Percentiles rank a stretch among this genome's conserved stretches.
Conservation (phyloP, 805 yeast species). For the Kazachstania viticola region DNA sequence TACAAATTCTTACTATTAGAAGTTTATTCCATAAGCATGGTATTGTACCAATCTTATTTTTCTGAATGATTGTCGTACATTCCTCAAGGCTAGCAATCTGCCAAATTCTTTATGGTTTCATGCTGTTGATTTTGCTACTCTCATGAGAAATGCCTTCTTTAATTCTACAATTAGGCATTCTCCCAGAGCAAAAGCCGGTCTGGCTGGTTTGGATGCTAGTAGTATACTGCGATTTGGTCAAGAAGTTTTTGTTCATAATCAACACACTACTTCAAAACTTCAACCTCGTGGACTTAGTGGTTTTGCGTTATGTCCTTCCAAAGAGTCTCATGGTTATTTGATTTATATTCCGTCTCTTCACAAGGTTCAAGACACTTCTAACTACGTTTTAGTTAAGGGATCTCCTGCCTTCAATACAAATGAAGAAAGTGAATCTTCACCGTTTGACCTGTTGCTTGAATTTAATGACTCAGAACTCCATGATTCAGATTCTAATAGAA, state of each 20-base stretch:
- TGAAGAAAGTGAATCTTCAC: no score
- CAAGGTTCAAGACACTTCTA: neutral
- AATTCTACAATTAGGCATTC: neutral
- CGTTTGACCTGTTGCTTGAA: no score
- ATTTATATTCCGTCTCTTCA: neutral
- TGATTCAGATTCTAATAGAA: no score
- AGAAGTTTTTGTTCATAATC: conserved; percentile 2
- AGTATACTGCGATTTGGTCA: conserved; percentile 3
- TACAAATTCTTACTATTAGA: neutral
- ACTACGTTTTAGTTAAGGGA: neutral
- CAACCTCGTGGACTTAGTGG: neutral
- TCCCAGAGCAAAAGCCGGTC: neutral
- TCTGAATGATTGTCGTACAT: conserved; percentile 4
- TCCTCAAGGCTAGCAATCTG: neutral
- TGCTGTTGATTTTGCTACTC: conserved; percentile 2
- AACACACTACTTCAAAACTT: neutral
- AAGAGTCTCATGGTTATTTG: neutral
- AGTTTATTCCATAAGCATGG: neutral
- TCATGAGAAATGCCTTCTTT: neutral
- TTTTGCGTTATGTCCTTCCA: conserved; percentile 1
- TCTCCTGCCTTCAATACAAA: no score
- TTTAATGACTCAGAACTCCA: no score
- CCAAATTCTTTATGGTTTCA: conserved; percentile 4
- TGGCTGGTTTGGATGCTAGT: neutral
- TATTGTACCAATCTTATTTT: conserved; percentile 1